Evolutionary conservation across 2,329 filamentous ascomycete genomes (phyloP).

Genomic region (Boeremia lycopersici): DNA sequence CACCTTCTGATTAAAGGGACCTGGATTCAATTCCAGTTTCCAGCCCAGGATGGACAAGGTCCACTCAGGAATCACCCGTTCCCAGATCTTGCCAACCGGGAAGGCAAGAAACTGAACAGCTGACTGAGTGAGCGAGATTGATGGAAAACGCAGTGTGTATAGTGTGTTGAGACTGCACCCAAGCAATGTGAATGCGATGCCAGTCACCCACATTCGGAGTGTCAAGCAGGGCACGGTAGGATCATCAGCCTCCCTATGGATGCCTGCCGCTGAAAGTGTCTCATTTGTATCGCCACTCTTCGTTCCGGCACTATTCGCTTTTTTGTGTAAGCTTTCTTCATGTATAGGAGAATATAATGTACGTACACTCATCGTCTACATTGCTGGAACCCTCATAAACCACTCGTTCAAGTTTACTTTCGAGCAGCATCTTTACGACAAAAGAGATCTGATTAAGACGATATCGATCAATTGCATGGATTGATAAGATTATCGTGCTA

Average conservation of each 20-base stretch:
- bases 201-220: slow-evolving; percentile 3
- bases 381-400: not conserved
- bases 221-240: not conserved
- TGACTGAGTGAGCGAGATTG: not conserved
- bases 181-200: not conserved
- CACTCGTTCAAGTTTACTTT: not conserved
- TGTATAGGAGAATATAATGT: not conserved
- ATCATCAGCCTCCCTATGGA: not conserved
- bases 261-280: not conserved
- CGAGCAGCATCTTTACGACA: not conserved
- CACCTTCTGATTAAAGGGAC: not conserved
- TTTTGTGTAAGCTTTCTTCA: not conserved
- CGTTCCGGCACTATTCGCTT: not conserved
- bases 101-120: not conserved
- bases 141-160: not conserved
- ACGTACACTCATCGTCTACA: not conserved
- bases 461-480: not conserved
- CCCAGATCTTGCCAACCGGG: not conserved
- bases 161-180: not conserved
- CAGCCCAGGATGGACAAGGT: not conserved
- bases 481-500: not conserved
- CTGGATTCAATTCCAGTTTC: not conserved
- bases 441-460: not conserved
- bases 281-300: not conserved
- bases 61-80: not conserved